phyloP scores from a whole-genome alignment of 106 monocot genomes.

The Agapanthus africanus region DNA sequence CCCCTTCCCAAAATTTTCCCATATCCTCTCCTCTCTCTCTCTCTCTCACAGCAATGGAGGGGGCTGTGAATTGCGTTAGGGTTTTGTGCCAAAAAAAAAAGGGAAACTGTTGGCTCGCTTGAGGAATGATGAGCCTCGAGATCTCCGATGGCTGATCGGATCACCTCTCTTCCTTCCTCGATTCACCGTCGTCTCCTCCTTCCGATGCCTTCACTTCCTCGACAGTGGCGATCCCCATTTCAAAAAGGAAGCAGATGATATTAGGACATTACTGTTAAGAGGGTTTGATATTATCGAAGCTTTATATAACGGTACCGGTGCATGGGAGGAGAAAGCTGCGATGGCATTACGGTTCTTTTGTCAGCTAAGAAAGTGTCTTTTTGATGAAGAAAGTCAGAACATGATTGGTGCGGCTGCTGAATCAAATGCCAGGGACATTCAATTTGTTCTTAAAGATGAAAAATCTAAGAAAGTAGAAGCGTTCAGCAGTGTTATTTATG shows the following conservation, averaged over 20 bases:
- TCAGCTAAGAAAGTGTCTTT: slow-evolving; percentile 45
- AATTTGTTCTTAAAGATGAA: slow-evolving; percentile 30
- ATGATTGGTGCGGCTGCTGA: slow-evolving; percentile 58
- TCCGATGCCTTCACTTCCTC: slow-evolving; percentile 32
- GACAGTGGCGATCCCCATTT: slow-evolving; percentile 39
- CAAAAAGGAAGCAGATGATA: slow-evolving; percentile 59
- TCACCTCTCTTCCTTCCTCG: slow-evolving; percentile 44
- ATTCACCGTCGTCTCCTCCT: slow-evolving; percentile 39
- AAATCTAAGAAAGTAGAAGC: slow-evolving; percentile 26
- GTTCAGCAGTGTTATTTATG: slow-evolving; percentile 43
- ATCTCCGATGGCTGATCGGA: slow-evolving; percentile 48
- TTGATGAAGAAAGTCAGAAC: slow-evolving; percentile 21
- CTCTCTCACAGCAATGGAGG: no score
- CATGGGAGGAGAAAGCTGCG: slow-evolving; percentile 34
- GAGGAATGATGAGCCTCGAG: background rate
- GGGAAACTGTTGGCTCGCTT: slow-evolving; percentile 11
- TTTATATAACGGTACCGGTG: slow-evolving; percentile 33
- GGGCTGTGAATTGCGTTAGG: no score
- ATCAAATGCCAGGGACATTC: slow-evolving; percentile 29
- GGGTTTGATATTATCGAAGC: slow-evolving; percentile 85
- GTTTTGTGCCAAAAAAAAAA: slow-evolving; percentile 37
- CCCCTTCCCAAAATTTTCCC: no score
- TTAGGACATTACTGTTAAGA: slow-evolving; percentile 50
- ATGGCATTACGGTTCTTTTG: slow-evolving; percentile 50
- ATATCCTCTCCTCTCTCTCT: no score